phyloP scores from a whole-genome alignment of 768 basidiomycete species.

The Astraeus odoratus region DNA sequence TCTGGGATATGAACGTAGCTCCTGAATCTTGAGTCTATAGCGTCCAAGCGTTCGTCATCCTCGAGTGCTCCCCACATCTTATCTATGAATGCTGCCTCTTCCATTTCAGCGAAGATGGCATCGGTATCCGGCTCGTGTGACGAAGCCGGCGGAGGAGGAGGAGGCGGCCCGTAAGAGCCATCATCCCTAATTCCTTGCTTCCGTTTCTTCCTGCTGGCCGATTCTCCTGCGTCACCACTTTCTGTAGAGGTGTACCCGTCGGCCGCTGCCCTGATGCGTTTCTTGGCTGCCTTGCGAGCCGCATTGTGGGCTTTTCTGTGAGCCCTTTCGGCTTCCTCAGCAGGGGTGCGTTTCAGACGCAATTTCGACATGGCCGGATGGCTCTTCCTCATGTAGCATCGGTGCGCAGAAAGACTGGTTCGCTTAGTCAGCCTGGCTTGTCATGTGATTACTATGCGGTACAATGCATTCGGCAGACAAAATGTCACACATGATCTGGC shows the following conservation, averaged over 20 bases:
- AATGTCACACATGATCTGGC: too few relatives aligned
- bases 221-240: constrained; percentile 12
- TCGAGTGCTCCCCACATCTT: constrained; percentile 68
- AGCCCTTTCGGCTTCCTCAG: constrained; percentile 45
- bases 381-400: neutral
- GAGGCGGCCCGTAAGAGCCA: constrained; percentile 24
- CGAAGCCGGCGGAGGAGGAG: constrained; percentile 17
- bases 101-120: constrained; percentile 43
- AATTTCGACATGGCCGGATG: constrained; percentile 37
- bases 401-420: neutral
- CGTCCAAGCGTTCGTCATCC: constrained; percentile 65
- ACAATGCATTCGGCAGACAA: too few relatives aligned
- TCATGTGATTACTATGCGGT: neutral
- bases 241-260: constrained; percentile 15
- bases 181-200: constrained; percentile 3
- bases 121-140: constrained; percentile 45
- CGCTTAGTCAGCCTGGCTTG: constrained; percentile 14
- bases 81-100: constrained; percentile 62
- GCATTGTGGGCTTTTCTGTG: constrained; percentile 41
- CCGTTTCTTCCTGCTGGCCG: constrained; percentile 9
- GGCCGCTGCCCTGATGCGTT: constrained; percentile 13
- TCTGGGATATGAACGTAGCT: constrained; percentile 66
- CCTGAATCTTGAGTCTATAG: constrained; percentile 56
- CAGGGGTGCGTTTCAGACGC: constrained; percentile 56
- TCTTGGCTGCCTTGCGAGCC: constrained; percentile 41